Percentiles rank a stretch among this genome's conserved stretches.
These are phyloP conservation scores for Solanum pimpinellifolium DNA, from an alignment of 257 asterid species.

Conservation along the genomic window DNA sequence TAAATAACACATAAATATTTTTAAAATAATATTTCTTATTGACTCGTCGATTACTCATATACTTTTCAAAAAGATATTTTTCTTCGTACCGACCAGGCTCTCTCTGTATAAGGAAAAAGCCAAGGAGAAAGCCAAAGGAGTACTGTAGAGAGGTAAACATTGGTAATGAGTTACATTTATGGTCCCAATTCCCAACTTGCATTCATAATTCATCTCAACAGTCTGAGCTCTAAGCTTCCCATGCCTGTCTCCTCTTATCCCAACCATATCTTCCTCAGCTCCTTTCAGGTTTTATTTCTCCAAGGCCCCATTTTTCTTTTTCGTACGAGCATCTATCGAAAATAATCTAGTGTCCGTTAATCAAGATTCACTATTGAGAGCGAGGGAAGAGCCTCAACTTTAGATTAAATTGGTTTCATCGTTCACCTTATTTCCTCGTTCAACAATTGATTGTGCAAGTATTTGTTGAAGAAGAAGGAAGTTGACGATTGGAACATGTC, in stretches of 20 bases:
- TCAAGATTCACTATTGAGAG: background rate
- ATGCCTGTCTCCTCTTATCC: background rate
- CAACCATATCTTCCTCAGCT: background rate
- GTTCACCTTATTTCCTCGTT: too few relatives aligned
- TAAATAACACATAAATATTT: background rate
- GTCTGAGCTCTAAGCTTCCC: background rate
- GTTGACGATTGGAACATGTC: too few relatives aligned
- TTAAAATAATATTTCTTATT: background rate
- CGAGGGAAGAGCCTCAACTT: background rate
- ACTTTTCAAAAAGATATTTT: fast-evolving
- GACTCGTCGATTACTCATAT: background rate
- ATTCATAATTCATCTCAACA: background rate
- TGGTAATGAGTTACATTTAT: background rate
- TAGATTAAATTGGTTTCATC: too few relatives aligned
- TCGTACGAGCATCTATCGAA: fast-evolving
- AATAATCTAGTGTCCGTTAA: too few relatives aligned
- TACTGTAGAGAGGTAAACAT: background rate
- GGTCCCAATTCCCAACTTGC: conserved; percentile 4
- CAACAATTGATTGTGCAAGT: too few relatives aligned
- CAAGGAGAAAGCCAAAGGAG: background rate
- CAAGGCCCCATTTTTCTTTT: background rate
- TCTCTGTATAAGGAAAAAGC: background rate
- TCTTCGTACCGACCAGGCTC: background rate
- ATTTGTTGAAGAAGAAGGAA: too few relatives aligned
- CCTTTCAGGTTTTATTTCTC: background rate